Conservation (phyloP, 495 filamentous ascomycete genomes). For the Viridothelium virens region DNA sequence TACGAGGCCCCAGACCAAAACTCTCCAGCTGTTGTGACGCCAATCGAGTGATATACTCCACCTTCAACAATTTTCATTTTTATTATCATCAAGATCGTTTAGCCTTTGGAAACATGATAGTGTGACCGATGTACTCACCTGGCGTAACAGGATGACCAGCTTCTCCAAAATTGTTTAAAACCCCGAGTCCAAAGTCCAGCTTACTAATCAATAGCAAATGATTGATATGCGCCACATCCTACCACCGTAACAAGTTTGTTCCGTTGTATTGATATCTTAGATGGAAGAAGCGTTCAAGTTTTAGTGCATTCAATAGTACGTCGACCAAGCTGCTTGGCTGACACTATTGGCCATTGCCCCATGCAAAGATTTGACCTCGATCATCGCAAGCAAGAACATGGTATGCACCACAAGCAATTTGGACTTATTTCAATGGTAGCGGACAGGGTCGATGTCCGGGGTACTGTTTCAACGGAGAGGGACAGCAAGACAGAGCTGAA, state of each 20-base stretch:
- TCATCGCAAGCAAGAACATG: constrained; percentile 63
- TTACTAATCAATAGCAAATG: constrained; percentile 65
- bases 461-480: background rate
- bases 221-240: constrained; percentile 58
- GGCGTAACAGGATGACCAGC: constrained; percentile 59
- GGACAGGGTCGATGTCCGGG: background rate
- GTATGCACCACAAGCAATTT: constrained; percentile 51
- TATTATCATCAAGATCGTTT: constrained; percentile 48
- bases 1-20: constrained; percentile 61
- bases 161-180: constrained; percentile 79
- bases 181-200: constrained; percentile 77
- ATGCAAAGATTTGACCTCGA: constrained; percentile 58
- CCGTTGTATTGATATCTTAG: constrained; percentile 57
- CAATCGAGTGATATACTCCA: constrained; percentile 61
- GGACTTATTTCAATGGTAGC: background rate
- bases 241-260: constrained; percentile 48
- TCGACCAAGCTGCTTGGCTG: constrained; percentile 71
- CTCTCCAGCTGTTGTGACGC: constrained; percentile 52
- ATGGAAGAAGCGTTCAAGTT: constrained; percentile 56
- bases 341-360: constrained; percentile 65
- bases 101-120: constrained; percentile 53
- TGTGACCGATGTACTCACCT: constrained; percentile 52
- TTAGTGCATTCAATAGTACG: constrained; percentile 56
- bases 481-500: background rate
- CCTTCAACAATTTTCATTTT: constrained; percentile 50